Evolutionary conservation across 768 basidiomycete species (phyloP).

Genomic region (Asterophora lycoperdoides): DNA sequence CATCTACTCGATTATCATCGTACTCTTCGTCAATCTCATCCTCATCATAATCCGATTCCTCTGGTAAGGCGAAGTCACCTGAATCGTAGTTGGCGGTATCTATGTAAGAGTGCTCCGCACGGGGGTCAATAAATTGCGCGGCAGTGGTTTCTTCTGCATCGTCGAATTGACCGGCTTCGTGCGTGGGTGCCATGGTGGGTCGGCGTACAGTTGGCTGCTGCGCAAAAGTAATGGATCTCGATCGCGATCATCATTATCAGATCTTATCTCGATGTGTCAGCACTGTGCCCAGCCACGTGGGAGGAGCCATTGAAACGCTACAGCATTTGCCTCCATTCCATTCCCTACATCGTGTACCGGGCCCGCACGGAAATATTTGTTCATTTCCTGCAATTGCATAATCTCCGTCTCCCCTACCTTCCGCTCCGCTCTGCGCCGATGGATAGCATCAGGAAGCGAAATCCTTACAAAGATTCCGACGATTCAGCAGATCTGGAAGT

Average conservation of each 20-base stretch:
- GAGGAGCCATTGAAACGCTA: too few relatives aligned
- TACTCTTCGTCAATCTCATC: conserved; percentile 45
- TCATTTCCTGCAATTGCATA: too few relatives aligned
- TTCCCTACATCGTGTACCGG: too few relatives aligned
- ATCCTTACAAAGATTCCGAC: conserved; percentile 37
- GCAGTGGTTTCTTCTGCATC: conserved; percentile 41
- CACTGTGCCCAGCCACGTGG: too few relatives aligned
- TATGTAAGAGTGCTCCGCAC: conserved; percentile 37
- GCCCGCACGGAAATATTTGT: too few relatives aligned
- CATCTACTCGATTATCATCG: conserved; percentile 63
- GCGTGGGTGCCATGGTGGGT: conserved; percentile 26
- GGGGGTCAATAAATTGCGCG: conserved; percentile 10
- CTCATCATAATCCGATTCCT: conserved; percentile 36
- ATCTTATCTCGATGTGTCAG: too few relatives aligned
- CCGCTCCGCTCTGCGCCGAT: conserved; percentile 14
- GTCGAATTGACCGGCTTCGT: conserved; percentile 57
- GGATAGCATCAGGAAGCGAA: conserved; percentile 40
- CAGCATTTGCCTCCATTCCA: too few relatives aligned
- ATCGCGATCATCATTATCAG: not conserved
- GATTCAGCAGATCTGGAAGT: conserved; percentile 25
- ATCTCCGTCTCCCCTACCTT: too few relatives aligned
- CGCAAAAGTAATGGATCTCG: too few relatives aligned
- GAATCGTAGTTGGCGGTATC: conserved; percentile 38
- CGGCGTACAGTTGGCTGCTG: not conserved
- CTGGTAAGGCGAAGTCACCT: conserved; percentile 27